Conservation (phyloP, 352 stramenopile species). For the Globisporangium takayamanum region DNA sequence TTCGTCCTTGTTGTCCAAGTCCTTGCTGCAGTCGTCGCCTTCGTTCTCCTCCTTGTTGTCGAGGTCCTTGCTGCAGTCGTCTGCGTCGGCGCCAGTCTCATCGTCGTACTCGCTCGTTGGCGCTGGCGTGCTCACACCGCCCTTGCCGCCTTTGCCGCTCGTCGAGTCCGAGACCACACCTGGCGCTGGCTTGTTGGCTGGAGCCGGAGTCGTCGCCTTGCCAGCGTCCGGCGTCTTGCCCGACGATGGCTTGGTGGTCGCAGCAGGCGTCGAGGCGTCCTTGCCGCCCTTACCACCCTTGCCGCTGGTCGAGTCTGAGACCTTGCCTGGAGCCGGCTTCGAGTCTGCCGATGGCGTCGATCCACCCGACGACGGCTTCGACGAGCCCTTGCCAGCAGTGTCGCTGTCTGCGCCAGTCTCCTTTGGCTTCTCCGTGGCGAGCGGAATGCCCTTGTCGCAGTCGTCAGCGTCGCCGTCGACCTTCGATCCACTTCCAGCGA, state of each 20-base stretch:
- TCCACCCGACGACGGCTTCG: conserved; percentile 3
- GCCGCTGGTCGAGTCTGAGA: conserved; percentile 3
- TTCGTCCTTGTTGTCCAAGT: conserved; percentile 22
- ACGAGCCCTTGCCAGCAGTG: conserved; percentile 3
- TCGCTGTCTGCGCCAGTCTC: conserved; percentile 5
- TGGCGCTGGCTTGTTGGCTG: conserved; percentile 5
- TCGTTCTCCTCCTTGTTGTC: conserved; percentile 4
- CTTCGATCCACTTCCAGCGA: conserved; percentile 5
- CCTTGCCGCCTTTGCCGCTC: conserved; percentile 6
- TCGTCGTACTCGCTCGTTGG: conserved; percentile 6
- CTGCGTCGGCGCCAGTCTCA: conserved; percentile 7
- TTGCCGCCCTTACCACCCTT: conserved; percentile 5
- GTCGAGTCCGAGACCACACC: conserved; percentile 8
- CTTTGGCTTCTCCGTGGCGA: conserved; percentile 10
- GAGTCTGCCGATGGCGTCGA: conserved; percentile 7
- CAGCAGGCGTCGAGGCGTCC: background rate
- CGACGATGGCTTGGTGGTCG: conserved; percentile 1
- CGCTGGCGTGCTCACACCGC: background rate
- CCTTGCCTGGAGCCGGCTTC: conserved; percentile 7
- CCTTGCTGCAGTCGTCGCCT: conserved; percentile 16
- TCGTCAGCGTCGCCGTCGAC: conserved; percentile 5
- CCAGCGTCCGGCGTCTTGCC: conserved; percentile 5
- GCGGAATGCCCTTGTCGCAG: conserved; percentile 13
- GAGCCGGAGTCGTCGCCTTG: conserved; percentile 1
- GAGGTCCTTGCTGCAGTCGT: conserved; percentile 7